These are phyloP conservation scores for Tetraselmis chui DNA, from an alignment of 139 green algal genomes.

Conservation along the genomic window DNA sequence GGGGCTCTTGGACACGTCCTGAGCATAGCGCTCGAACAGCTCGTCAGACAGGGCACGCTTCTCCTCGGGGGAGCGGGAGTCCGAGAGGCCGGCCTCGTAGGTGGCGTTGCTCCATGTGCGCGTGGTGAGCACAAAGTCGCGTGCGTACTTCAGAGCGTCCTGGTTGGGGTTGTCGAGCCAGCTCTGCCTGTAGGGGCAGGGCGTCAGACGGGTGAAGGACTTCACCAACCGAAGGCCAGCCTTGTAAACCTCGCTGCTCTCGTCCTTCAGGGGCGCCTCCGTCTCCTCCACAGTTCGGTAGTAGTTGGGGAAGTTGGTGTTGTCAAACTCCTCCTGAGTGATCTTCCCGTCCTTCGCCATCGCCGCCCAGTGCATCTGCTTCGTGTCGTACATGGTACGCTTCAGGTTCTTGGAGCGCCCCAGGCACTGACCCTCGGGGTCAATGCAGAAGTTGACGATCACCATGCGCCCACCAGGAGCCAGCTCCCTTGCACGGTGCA, in stretches of 20 bases:
- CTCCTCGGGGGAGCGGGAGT: conserved; percentile 7
- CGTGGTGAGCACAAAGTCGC: conserved; percentile 2
- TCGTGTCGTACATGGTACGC: conserved; percentile 12
- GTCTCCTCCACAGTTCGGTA: conserved; percentile 19
- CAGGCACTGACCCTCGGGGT: conserved; percentile 9
- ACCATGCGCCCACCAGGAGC: conserved; percentile 12
- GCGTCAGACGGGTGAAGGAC: not conserved
- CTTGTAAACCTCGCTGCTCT: not conserved
- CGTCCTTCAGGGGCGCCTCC: conserved; percentile 13
- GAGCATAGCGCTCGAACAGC: conserved; percentile 7
- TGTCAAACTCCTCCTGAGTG: conserved; percentile 20
- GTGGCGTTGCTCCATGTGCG: conserved; percentile 16
- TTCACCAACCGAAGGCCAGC: conserved; percentile 4
- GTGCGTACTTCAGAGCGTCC: not conserved
- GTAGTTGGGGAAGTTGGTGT: conserved; percentile 20
- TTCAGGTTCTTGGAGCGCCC: conserved; percentile 10
- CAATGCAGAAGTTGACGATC: conserved; percentile 19
- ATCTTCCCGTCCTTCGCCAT: conserved; percentile 16
- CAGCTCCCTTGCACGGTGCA: conserved; percentile 12
- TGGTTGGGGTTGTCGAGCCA: not conserved
- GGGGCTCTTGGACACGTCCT: conserved; percentile 3
- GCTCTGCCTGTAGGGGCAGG: conserved; percentile 1
- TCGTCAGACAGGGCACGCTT: conserved; percentile 6
- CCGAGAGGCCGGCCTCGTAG: conserved; percentile 5
- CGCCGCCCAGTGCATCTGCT: conserved; percentile 9